Percentiles rank a stretch among this genome's conserved stretches.
Conservation (phyloP, 441 rosid species). For the Adansonia rubrostipa region DNA sequence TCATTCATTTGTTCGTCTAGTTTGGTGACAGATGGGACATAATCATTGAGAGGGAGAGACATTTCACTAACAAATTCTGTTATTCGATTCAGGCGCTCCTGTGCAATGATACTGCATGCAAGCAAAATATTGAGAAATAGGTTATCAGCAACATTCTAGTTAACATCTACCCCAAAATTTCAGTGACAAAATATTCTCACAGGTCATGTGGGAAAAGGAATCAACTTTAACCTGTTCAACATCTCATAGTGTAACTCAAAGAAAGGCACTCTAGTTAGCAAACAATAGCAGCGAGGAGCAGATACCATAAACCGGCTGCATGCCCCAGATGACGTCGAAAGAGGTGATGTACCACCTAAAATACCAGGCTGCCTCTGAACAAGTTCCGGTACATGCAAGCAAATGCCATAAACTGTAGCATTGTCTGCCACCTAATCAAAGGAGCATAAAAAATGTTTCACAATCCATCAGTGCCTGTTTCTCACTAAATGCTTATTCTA, state of each 20-base stretch:
- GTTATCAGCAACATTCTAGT: slow-evolving; percentile 10
- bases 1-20: slow-evolving; percentile 44
- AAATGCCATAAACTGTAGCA: slow-evolving; percentile 93
- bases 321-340: slow-evolving; percentile 55
- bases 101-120: slow-evolving; percentile 90
- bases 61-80: slow-evolving; percentile 79
- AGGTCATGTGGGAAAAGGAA: slow-evolving; percentile 28
- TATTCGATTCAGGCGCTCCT: slow-evolving; percentile 92
- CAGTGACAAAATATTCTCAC: slow-evolving; percentile 22
- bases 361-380: slow-evolving; percentile 95
- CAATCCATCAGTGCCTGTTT: slow-evolving; percentile 25
- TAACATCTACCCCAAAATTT: slow-evolving; percentile 4
- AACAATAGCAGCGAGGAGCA: slow-evolving; percentile 98
- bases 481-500: slow-evolving; percentile 8
- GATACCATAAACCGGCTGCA: slow-evolving; percentile 82
- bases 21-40: slow-evolving; percentile 47
- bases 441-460: slow-evolving; percentile 35
- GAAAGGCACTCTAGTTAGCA: slow-evolving; percentile 92
- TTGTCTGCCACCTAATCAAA: slow-evolving; percentile 82
- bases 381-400: slow-evolving; percentile 86
- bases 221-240: slow-evolving; percentile 76
- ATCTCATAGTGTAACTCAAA: slow-evolving; percentile 95
- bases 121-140: slow-evolving; percentile 31
- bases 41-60: slow-evolving; percentile 55
- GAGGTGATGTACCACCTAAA: slow-evolving; percentile 61